A percentile compares a stretch with the other conserved stretches of the same genome.
These are phyloP conservation scores for Coniochaeta prunicola DNA, from an alignment of 2,329 filamentous ascomycete species.

Conservation along the genomic window DNA sequence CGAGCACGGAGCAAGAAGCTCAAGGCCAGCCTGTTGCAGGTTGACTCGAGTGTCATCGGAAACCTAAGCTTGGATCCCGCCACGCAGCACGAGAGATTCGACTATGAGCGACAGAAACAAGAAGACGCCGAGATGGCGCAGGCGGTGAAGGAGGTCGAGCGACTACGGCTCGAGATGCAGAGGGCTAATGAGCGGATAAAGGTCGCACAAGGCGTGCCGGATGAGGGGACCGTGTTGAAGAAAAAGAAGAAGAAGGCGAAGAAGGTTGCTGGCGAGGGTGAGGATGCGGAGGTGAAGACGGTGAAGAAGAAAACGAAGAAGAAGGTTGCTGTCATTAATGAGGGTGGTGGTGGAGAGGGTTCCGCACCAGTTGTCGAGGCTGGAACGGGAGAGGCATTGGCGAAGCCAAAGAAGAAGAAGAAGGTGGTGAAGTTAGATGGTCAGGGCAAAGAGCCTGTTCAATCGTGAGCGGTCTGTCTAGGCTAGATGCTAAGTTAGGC, in stretches of 20 bases:
- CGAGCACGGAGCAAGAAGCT: slow-evolving; percentile 43
- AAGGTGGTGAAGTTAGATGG: slow-evolving; percentile 16
- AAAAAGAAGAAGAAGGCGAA: slow-evolving; percentile 55
- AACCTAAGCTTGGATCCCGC: slow-evolving; percentile 61
- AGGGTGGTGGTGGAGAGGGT: slow-evolving; percentile 4
- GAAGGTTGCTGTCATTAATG: slow-evolving; percentile 13
- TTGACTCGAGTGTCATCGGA: slow-evolving; percentile 79
- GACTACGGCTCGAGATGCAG: slow-evolving; percentile 82
- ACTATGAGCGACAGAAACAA: slow-evolving; percentile 59
- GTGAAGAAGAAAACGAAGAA: slow-evolving; percentile 23
- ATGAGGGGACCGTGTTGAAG: slow-evolving; percentile 58
- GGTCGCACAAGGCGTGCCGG: slow-evolving; percentile 59
- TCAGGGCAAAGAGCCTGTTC: neutral
- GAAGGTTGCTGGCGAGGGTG: slow-evolving; percentile 12
- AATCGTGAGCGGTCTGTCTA: neutral
- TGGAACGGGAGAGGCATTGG: slow-evolving; percentile 10
- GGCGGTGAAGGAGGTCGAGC: slow-evolving; percentile 84
- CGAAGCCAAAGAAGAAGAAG: slow-evolving; percentile 12
- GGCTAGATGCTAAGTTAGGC: neutral
- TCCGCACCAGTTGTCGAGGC: neutral
- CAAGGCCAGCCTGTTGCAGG: slow-evolving; percentile 65
- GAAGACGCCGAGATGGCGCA: slow-evolving; percentile 85
- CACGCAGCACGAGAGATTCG: slow-evolving; percentile 28
- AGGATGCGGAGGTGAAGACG: slow-evolving; percentile 12
- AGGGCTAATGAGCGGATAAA: slow-evolving; percentile 68